Evolutionary conservation across 73 alveolate genomes (phyloP), one percentile per base, ranked within the genome.

Genomic region (Blepharisma stoltei): DNA sequence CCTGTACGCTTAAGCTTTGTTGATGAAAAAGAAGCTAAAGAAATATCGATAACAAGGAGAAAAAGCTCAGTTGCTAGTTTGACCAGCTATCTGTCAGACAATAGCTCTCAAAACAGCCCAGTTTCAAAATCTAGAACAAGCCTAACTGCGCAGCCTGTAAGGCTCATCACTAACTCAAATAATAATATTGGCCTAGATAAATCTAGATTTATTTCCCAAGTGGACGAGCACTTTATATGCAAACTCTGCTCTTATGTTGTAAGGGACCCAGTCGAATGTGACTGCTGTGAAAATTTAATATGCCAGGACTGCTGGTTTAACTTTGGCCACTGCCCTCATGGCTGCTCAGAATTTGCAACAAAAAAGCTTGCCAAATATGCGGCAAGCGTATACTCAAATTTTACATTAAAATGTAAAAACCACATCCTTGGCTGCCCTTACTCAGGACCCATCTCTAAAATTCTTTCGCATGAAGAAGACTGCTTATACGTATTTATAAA

Each of bases 191-290:
- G 41, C 41, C 41, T 60, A 8, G 14, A 14, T 25, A n/a, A 25
- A 60, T 18, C 37, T 9, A n/a, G 73, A 14, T 60, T 60, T 60
- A 18, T 38, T 18, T 60, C 46, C 23, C 14, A 60, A 60, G 45
- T 60, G 0, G 48, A n/a, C 38, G 73, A 60, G 23, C 73, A 60
- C 73, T 60, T 60, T 38, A 18, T 60, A n/a, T 60, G 73, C 46
- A 14, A 60, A 25, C 14, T 60, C 73, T 60, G 73, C 73, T 60
- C 73, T 14, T 14, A 60, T 25, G 73, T 60, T 1, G 73, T 60
- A 0, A 60, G 23, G 5, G 46, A n/a, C 46, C 73, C 73, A 18
- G 48, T 14, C 11, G 73, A 60, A 5, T 60, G 73, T 60, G 46
- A 14, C 18, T 18, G 47, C 37, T 60, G 73, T 25, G 73, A 60